Conservation (phyloP, 805 yeast genomes). For the Tetrapisispora namnaoensis region DNA sequence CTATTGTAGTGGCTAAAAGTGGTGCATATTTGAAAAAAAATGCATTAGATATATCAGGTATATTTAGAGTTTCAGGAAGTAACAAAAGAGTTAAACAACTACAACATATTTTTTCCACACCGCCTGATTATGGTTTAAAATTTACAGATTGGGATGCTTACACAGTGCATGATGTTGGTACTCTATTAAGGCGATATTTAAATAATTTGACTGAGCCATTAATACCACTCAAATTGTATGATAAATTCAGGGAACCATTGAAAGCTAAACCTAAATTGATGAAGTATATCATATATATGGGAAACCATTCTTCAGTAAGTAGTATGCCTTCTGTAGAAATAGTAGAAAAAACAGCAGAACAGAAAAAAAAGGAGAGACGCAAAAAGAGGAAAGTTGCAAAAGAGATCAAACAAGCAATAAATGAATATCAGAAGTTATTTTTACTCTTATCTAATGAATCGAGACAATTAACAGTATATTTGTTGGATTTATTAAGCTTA, state of each 20-base stretch:
- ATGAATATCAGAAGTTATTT: slow-evolving; percentile 60
- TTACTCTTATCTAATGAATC: slow-evolving; percentile 65
- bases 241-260: slow-evolving; percentile 69
- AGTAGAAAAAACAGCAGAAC: slow-evolving; percentile 16
- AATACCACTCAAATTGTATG: slow-evolving; percentile 69
- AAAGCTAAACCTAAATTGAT: slow-evolving; percentile 53
- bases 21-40: slow-evolving; percentile 75
- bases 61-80: slow-evolving; percentile 88
- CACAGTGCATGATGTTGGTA: slow-evolving; percentile 95
- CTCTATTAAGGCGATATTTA: slow-evolving; percentile 73
- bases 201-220: slow-evolving; percentile 88
- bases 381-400: slow-evolving; percentile 44
- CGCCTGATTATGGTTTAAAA: slow-evolving; percentile 85
- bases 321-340: neutral
- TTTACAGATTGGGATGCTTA: slow-evolving; percentile 79
- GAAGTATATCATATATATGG: slow-evolving; percentile 41
- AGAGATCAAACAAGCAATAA: slow-evolving; percentile 60
- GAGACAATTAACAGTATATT: slow-evolving; percentile 73
- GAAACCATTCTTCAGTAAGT: neutral
- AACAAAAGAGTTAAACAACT: slow-evolving; percentile 78
- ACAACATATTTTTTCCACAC: slow-evolving; percentile 71
- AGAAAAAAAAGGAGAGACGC: slow-evolving; percentile 29
- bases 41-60: slow-evolving; percentile 76
- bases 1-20: slow-evolving; percentile 91
- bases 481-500: slow-evolving; percentile 75